Evolutionary conservation across 352 stramenopile genomes (phyloP).

Genomic region (Globisporangium spinosum): DNA sequence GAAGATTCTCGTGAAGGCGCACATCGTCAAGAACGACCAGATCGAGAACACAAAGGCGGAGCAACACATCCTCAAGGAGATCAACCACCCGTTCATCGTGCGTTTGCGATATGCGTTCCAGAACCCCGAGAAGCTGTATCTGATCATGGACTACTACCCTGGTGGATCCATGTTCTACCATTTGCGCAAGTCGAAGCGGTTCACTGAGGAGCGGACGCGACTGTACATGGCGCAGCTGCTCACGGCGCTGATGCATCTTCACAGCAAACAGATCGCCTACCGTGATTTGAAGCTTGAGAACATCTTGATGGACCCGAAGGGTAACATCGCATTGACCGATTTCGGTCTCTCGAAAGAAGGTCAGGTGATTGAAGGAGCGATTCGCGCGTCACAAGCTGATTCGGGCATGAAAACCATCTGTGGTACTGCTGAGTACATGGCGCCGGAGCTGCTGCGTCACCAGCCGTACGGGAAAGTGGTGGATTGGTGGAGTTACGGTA

Average conservation of each 20-base stretch:
- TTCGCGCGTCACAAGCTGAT: slow-evolving; percentile 75
- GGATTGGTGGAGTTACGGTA: slow-evolving; percentile 89
- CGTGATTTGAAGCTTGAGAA: slow-evolving; percentile 89
- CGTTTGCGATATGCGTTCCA: slow-evolving; percentile 86
- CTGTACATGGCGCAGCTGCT: slow-evolving; percentile 88
- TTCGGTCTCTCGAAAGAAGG: slow-evolving; percentile 88
- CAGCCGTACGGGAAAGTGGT: slow-evolving; percentile 89
- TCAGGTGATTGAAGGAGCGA: slow-evolving; percentile 75
- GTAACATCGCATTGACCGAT: slow-evolving; percentile 85
- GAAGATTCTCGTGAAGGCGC: slow-evolving; percentile 93
- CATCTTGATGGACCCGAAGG: slow-evolving; percentile 87
- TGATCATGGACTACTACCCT: slow-evolving; percentile 95
- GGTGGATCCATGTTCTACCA: slow-evolving; percentile 90
- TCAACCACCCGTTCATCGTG: slow-evolving; percentile 87
- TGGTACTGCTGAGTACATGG: slow-evolving; percentile 88
- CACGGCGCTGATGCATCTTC: slow-evolving; percentile 84
- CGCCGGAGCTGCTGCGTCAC: slow-evolving; percentile 75
- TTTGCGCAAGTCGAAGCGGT: slow-evolving; percentile 83
- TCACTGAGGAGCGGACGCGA: slow-evolving; percentile 78
- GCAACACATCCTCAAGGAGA: slow-evolving; percentile 89
- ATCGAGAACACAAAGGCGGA: slow-evolving; percentile 92
- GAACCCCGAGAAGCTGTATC: slow-evolving; percentile 92
- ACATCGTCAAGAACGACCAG: slow-evolving; percentile 92
- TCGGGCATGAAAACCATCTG: slow-evolving; percentile 89
- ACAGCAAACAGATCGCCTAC: slow-evolving; percentile 89